Evolutionary conservation across 2,329 filamentous ascomycete species (phyloP), one percentile per base, ranked within the genome.

Genomic region (Ophiostoma sp.): DNA sequence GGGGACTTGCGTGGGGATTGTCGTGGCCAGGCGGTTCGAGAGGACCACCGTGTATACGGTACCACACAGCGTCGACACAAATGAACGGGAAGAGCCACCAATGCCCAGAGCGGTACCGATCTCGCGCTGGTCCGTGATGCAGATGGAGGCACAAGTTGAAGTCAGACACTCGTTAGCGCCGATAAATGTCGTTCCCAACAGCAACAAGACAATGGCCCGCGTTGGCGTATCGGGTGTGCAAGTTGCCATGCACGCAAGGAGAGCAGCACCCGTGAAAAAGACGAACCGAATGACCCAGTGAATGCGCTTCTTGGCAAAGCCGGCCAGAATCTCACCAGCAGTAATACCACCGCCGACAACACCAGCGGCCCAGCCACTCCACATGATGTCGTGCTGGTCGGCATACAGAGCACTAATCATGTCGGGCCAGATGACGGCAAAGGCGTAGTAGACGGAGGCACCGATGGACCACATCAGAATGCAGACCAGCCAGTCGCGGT

Each of bases 381-480:
- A 76, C 74, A 79, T 77, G 2, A 75, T 70, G 55, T 77, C 70
- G n/a, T 70, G 71, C 1, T 57, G 73, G 75, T 78, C 77, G 4
- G 78, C 73, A 72, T 81, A 81, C 52, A 82, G 69, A 8, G 80
- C 78, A 15, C 77, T 77, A 1, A 81, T 77, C 78, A 81, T 81
- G 28, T 76, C 75, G 0, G 81, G 81, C 81, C 81, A 83, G 15
- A 82, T 77, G 25, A 82, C 79, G 25, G 80, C 81, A 63, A 82
- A 79, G 57, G 79, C 81, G 74, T 82, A 82, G 77, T 82, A 82
- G 17, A 82, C 79, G 31, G 78, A 79, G 15, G 81, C 81, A 8
- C 79, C 81, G 3, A 82, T 76, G 28, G 80, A 80, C 7, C 78
- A 78, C 19, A 81, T 71, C 50, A 82, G 75, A 11, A 78, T 79